These are phyloP conservation scores for Cutaneotrichosporon sp. DNA, from an alignment of 1,284 basidiomycete species.

Conservation along the genomic window DNA sequence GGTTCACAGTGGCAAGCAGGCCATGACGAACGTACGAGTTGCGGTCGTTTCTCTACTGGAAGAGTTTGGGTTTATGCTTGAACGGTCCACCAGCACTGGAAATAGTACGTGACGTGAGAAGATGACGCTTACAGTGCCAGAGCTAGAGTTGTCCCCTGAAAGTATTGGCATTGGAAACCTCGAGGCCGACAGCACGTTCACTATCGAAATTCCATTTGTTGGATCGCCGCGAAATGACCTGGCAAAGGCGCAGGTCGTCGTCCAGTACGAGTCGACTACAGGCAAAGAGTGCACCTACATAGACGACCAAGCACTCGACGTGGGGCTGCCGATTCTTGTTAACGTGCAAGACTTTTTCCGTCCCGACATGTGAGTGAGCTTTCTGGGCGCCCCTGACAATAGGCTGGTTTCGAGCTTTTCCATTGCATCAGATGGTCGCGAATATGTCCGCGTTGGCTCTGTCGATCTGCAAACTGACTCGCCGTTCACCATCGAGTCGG, in stretches of 20 bases:
- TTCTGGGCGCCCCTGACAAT: neutral
- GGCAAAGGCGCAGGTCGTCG: slow-evolving; percentile 26
- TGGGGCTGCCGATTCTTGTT: slow-evolving; percentile 46
- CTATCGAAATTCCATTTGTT: slow-evolving; percentile 28
- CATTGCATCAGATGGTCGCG: slow-evolving; percentile 42
- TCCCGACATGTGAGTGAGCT: slow-evolving; percentile 35
- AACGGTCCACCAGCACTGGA: slow-evolving; percentile 12
- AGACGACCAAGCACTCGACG: slow-evolving; percentile 33
- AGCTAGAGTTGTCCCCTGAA: slow-evolving; percentile 4
- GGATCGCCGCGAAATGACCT: slow-evolving; percentile 31
- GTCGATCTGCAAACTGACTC: slow-evolving; percentile 25
- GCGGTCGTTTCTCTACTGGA: slow-evolving; percentile 18
- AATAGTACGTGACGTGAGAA: slow-evolving; percentile 3
- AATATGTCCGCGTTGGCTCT: slow-evolving; percentile 34
- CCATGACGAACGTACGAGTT: slow-evolving; percentile 18
- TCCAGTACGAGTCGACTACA: slow-evolving; percentile 21
- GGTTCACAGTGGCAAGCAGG: slow-evolving; percentile 19
- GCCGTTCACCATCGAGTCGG: slow-evolving; percentile 20
- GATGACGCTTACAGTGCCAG: neutral
- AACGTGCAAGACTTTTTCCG: slow-evolving; percentile 51
- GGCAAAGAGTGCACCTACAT: slow-evolving; percentile 16
- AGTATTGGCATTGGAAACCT: slow-evolving; percentile 22
- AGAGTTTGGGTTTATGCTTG: slow-evolving; percentile 24
- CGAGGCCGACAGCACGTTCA: slow-evolving; percentile 5
- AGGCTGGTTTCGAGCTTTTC: slow-evolving; percentile 48